A percentile compares a stretch with the other conserved stretches of the same genome.
phyloP scores from a whole-genome alignment of 352 stramenopile species.

The Globisporangium lucens region DNA sequence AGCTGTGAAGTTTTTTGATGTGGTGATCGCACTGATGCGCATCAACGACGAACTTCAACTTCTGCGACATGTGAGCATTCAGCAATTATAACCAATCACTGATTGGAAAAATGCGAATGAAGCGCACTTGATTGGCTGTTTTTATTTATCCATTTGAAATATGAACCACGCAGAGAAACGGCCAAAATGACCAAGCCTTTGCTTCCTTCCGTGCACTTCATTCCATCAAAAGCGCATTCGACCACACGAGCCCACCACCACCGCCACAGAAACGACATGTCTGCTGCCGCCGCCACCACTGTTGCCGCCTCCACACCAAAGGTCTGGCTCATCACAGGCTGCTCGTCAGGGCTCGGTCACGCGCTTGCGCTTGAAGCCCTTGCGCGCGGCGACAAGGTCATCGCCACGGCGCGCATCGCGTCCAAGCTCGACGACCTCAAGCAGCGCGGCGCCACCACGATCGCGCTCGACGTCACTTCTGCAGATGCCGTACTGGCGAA shows the following conservation, averaged over 20 bases:
- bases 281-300: not conserved
- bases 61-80: not conserved
- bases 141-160: not conserved
- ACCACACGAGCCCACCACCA: not conserved
- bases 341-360: conserved; percentile 45
- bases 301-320: conserved; percentile 19
- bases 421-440: conserved; percentile 36
- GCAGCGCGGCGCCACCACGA: conserved; percentile 19
- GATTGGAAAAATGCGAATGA: not conserved
- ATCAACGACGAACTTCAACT: conserved; percentile 10
- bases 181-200: not conserved
- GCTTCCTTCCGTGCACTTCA: not conserved
- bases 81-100: no score
- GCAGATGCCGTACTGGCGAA: conserved; percentile 27
- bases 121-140: not conserved
- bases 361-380: conserved; percentile 41
- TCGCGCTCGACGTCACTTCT: conserved; percentile 48
- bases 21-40: conserved; percentile 4
- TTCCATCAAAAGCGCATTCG: not conserved
- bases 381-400: conserved; percentile 43
- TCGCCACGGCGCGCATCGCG: conserved; percentile 39
- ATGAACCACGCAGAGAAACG: not conserved
- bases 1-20: not conserved
- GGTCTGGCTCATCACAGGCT: conserved; percentile 54
- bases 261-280: not conserved